Evolutionary conservation across 2,329 filamentous ascomycete genomes (phyloP), one percentile per base, ranked within the genome.

Genomic region (Aplosporella prunicola): DNA sequence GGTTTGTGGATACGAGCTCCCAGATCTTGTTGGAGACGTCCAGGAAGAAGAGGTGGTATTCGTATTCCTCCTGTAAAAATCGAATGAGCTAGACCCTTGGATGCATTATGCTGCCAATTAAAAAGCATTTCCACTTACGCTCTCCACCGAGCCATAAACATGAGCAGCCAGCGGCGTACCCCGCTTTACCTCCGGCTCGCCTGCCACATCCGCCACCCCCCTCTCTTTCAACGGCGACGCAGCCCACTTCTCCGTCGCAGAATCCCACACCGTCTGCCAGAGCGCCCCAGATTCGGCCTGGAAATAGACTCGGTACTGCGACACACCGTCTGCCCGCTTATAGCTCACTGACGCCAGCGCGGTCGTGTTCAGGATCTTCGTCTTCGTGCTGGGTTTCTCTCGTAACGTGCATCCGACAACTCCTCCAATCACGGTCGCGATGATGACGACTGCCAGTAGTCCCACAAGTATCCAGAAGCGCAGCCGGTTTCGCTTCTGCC

Each of bases 11-110:
- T 3, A 35, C 33, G 4, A 28, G 11, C 10, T 26, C 33, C 17
- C 17, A 35, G 8, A 35, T 22, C 1, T 5, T 20, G 9, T 35
- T 15, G 16, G 10, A 6, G 5, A n/a, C 10, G 13, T 35, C 33
- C 11, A 35, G 17, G 7, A 35, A 35, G 24, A 35, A 35, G 9
- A 35, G 20, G 9, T 35, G 33, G n/a, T 35, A 35, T 11, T 35
- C 33, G 11, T 35, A 35, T 4, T 26, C 22, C 4, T 35, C 23
- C 32, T 35, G n/a, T n/a, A n/a, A 5, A 3, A 9, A 27, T 8
- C 7, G 8, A 23, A 22, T 33, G 18, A 32, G 30, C 17, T 15
- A 13, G n/a, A n/a, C n/a, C n/a, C 5, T 14, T 25, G 9, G 11
- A 13, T 9, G 8, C 2, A 9, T 8, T 15, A 11, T n/a, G n/a